Conservation (phyloP, 1,284 basidiomycete genomes). For the Papiliotrema nemorosa region DNA sequence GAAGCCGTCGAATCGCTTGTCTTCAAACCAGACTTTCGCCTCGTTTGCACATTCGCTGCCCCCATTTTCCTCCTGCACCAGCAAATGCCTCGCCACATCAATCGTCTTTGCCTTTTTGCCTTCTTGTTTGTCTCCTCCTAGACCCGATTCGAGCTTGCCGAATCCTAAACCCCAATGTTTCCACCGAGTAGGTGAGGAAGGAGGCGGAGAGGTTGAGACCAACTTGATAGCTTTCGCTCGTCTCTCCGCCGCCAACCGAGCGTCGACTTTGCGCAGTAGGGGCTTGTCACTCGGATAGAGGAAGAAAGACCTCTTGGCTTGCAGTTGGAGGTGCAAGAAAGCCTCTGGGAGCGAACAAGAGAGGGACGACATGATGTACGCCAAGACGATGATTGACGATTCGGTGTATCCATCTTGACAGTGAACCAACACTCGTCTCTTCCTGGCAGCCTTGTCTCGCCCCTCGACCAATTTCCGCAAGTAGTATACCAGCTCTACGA, state of each 20-base stretch:
- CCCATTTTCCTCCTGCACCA: constrained; percentile 28
- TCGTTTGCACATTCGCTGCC: constrained; percentile 22
- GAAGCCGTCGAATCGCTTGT: constrained; percentile 89
- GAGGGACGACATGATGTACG: constrained; percentile 78
- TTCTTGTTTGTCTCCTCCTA: not conserved
- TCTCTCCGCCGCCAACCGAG: constrained; percentile 50
- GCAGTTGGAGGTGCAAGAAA: constrained; percentile 66
- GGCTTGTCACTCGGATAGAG: constrained; percentile 80
- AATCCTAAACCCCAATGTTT: constrained; percentile 8
- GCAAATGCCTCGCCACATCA: constrained; percentile 26
- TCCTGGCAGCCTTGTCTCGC: constrained; percentile 30
- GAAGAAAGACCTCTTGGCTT: constrained; percentile 67
- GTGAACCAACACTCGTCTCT: constrained; percentile 45
- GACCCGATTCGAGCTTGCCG: constrained; percentile 1
- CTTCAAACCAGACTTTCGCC: constrained; percentile 81
- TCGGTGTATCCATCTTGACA: constrained; percentile 64
- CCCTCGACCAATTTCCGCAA: constrained; percentile 43
- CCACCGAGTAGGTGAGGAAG: constrained; percentile 6
- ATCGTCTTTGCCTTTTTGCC: constrained; percentile 12
- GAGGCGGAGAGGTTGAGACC: constrained; percentile 9
- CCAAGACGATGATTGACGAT: constrained; percentile 79
- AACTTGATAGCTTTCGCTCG: constrained; percentile 33
- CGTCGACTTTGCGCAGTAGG: constrained; percentile 72
- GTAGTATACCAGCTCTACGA: constrained; percentile 45
- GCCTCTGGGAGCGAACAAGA: constrained; percentile 73